phyloP scores from a whole-genome alignment of 1,284 basidiomycete genomes.

The Apiotrichum montevideense region DNA sequence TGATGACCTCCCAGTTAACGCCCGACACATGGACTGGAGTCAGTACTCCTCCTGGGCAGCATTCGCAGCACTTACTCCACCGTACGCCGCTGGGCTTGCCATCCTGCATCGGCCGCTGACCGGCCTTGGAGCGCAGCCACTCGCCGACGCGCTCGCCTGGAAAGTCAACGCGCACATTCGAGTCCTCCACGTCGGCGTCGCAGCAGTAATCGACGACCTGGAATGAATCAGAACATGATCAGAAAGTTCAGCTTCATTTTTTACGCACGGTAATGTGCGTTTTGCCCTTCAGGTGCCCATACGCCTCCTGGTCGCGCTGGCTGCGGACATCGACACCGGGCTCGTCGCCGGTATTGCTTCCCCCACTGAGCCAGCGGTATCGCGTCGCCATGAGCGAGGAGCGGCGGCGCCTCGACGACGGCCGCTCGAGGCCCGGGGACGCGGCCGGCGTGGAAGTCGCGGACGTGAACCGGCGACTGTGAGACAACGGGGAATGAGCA shows the following conservation, averaged over 20 bases:
- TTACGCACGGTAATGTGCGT: conserved; percentile 31
- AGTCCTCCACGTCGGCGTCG: conserved; percentile 34
- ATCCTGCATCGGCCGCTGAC: conserved; percentile 26
- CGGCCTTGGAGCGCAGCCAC: conserved; percentile 38
- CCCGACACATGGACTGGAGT: conserved; percentile 43
- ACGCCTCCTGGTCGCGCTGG: conserved; percentile 38
- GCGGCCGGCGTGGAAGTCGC: too few relatives aligned
- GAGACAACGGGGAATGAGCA: not conserved
- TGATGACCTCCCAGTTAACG: conserved; percentile 46
- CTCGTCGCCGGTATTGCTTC: conserved; percentile 43
- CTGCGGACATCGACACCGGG: conserved; percentile 46
- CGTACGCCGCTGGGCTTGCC: conserved; percentile 35
- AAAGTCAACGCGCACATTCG: conserved; percentile 39
- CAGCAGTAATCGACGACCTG: conserved; percentile 45
- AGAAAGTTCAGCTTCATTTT: too few relatives aligned
- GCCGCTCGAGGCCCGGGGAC: too few relatives aligned
- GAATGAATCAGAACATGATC: not conserved
- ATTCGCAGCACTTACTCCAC: conserved; percentile 32
- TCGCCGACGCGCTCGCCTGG: conserved; percentile 34
- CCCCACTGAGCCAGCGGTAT: conserved; percentile 31
- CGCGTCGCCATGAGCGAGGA: conserved; percentile 5
- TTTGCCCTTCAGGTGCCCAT: conserved; percentile 30
- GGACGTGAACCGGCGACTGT: too few relatives aligned
- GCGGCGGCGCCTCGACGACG: not conserved
- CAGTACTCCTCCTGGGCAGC: not conserved